These are phyloP conservation scores for Cajanus cajan DNA, from an alignment of 306 rosid species.

Conservation along the genomic window DNA sequence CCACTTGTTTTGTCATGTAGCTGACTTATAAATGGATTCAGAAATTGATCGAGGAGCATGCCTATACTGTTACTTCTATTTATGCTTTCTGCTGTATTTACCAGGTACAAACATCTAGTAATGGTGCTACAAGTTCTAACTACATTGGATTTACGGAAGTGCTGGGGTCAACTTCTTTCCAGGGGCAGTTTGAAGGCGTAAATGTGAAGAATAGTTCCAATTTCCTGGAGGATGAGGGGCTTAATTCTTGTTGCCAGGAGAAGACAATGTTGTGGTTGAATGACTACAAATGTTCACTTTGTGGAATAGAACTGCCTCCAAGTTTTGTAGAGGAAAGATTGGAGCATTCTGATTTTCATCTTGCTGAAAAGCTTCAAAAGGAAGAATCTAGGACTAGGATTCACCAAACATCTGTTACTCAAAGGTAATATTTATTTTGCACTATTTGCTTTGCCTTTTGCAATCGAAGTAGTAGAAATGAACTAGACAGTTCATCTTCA, in stretches of 20 bases:
- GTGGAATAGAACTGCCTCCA: slow-evolving; percentile 80
- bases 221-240: slow-evolving; percentile 26
- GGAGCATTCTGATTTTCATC: slow-evolving; percentile 91
- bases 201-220: slow-evolving; percentile 30
- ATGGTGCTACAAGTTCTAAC: slow-evolving; percentile 33
- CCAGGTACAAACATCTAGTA: slow-evolving; percentile 34
- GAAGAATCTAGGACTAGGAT: slow-evolving; percentile 68
- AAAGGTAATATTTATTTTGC: slow-evolving; percentile 46
- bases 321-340: slow-evolving; percentile 76
- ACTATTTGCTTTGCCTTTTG: slow-evolving; percentile 5
- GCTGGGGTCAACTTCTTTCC: slow-evolving; percentile 36
- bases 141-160: slow-evolving; percentile 15
- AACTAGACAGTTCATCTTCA: neutral
- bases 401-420: slow-evolving; percentile 31
- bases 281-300: slow-evolving; percentile 80
- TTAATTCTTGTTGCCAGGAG: slow-evolving; percentile 38
- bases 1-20: neutral
- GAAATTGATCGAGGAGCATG: neutral
- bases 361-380: slow-evolving; percentile 84
- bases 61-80: neutral
- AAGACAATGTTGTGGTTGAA: slow-evolving; percentile 58
- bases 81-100: slow-evolving; percentile 20
- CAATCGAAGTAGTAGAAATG: neutral
- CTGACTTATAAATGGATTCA: slow-evolving; percentile 26
- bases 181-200: slow-evolving; percentile 31